Evolutionary conservation across 495 filamentous ascomycete species (phyloP).

Genomic region (Aspergillus egyptiacus): DNA sequence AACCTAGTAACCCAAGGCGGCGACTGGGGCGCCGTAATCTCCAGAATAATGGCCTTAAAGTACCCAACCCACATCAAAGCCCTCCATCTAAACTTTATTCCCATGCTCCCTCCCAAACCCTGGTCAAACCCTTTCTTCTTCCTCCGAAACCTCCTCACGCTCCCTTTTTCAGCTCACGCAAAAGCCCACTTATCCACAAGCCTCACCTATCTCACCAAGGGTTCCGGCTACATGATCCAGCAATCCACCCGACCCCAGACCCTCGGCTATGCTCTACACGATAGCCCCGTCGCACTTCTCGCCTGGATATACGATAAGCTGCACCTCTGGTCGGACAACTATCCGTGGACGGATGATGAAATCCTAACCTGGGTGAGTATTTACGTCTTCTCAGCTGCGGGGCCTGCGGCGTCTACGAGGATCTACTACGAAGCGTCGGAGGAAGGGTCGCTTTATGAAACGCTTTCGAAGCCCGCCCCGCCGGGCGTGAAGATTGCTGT

Average conservation of each 20-base stretch:
- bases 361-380: conserved; percentile 50
- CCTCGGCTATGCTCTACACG: conserved; percentile 43
- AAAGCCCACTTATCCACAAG: conserved; percentile 28
- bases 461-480: conserved; percentile 13
- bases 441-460: conserved; percentile 4
- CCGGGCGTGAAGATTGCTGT: conserved; percentile 35
- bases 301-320: conserved; percentile 54
- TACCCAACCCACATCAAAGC: conserved; percentile 40
- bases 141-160: conserved; percentile 26
- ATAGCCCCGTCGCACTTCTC: conserved; percentile 46
- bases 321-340: conserved; percentile 44
- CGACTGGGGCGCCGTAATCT: conserved; percentile 45
- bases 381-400: conserved; percentile 47
- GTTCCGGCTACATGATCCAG: conserved; percentile 38
- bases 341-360: conserved; percentile 50
- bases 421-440: conserved; percentile 47
- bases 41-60: conserved; percentile 33
- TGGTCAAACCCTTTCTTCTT: conserved; percentile 31
- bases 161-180: conserved; percentile 34
- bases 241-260: conserved; percentile 48
- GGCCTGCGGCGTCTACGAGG: conserved; percentile 41
- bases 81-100: conserved; percentile 40
- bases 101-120: conserved; percentile 28
- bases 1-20: conserved; percentile 42
- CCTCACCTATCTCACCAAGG: conserved; percentile 31